A percentile compares a stretch with the other conserved stretches of the same genome.
These are phyloP conservation scores for Epichloe aotearoae DNA, from an alignment of 2,329 filamentous ascomycete species.

Conservation along the genomic window DNA sequence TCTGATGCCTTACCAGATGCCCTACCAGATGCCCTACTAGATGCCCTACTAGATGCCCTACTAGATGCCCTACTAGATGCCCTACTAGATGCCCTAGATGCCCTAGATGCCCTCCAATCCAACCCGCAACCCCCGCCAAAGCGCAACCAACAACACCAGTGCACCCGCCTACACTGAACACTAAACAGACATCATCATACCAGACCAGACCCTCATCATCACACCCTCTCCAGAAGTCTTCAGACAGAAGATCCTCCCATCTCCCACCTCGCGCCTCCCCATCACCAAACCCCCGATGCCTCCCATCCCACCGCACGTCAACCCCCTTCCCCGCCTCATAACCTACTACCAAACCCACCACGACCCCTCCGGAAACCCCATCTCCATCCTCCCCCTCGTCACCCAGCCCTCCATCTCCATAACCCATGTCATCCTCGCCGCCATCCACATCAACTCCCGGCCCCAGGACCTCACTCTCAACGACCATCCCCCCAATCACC, in stretches of 20 bases:
- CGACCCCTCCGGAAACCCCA: conserved; percentile 26
- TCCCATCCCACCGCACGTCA: conserved; percentile 15
- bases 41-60: no score
- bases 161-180: no score
- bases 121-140: no score
- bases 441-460: conserved; percentile 65
- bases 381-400: conserved; percentile 41
- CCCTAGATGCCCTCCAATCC: no score
- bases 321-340: conserved; percentile 32
- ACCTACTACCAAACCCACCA: conserved; percentile 45
- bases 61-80: no score
- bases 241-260: no score
- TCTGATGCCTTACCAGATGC: no score
- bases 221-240: no score
- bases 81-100: no score
- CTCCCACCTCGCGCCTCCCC: conserved; percentile 21
- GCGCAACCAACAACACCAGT: no score
- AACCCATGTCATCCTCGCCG: conserved; percentile 78
- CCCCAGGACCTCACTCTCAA: conserved; percentile 64
- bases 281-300: conserved; percentile 18
- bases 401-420: conserved; percentile 32
- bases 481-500: conserved; percentile 58
- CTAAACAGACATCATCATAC: no score
- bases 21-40: no score
- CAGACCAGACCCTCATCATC: background rate